Percentiles rank a stretch among this genome's conserved stretches.
Conservation (phyloP, 169 alveolate genomes). For the Plasmodium sp. region DNA sequence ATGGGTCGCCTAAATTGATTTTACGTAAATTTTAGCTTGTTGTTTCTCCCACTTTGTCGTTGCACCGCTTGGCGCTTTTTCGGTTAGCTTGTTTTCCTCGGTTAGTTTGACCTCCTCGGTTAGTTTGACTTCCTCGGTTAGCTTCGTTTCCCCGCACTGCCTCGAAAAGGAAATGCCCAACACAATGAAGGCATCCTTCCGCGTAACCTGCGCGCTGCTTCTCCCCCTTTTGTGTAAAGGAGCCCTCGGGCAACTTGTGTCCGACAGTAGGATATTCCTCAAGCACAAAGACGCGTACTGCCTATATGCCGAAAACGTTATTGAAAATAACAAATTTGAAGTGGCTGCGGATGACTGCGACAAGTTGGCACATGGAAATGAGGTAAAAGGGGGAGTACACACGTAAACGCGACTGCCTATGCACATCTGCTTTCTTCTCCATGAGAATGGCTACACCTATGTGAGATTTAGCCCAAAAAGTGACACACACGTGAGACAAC, state of each 20-base stretch:
- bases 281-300: constrained; percentile 60
- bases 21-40: not conserved
- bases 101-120: not conserved
- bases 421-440: not conserved
- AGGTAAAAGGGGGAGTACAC: constrained; percentile 23
- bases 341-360: constrained; percentile 61
- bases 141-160: not conserved
- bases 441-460: not conserved
- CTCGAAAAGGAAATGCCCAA: not conserved
- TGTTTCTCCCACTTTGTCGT: not conserved
- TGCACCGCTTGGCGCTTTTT: not conserved
- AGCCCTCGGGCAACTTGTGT: not conserved
- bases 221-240: constrained; percentile 1
- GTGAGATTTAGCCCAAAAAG: not conserved
- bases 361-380: constrained; percentile 51
- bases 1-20: not conserved
- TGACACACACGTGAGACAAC: not conserved
- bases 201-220: constrained; percentile 1
- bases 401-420: not conserved
- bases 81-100: not conserved
- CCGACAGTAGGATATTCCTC: constrained; percentile 33
- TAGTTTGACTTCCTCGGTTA: not conserved
- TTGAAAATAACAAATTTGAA: constrained; percentile 55
- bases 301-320: constrained; percentile 65
- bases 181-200: constrained; percentile 23